Evolutionary conservation across 768 basidiomycete genomes (phyloP), one percentile per base, ranked within the genome.

Genomic region (Pilatotrama ljubarskyi): DNA sequence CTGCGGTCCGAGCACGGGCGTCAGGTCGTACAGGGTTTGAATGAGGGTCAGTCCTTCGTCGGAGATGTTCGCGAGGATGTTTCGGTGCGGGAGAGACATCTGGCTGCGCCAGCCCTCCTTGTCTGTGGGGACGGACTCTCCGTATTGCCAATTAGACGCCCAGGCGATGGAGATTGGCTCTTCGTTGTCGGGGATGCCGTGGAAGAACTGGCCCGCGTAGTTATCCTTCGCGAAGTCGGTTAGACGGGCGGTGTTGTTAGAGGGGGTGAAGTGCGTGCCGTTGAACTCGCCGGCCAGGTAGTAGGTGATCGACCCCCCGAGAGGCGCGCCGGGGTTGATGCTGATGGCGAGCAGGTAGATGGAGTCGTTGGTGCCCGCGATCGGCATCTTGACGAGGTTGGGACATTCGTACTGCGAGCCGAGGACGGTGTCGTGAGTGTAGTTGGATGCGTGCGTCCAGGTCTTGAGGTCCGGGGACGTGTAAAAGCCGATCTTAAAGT

Each of bases 171-270:
- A 62, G 25, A 62, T 8, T 15, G 49, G 37, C 51, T 51, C 55
- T 14, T 41, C 35, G 55, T 51, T 51, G 32, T 50, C 51, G n/a
- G 54, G 55, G 32, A 44, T 57, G 51, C 44, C 61, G 44, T 46
- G 57, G 51, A 62, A 56, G 46, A 57, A 57, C 55, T 62, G 61
- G 10, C 55, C 55, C 9, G 61, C 61, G 44, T 62, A 62, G 61
- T 62, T 62, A 55, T 62, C 61, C 46, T 62, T 48, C 2, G 55
- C 61, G 42, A 62, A 62, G 61, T 62, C 61, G 18, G 55, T 25
- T 20, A 53, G 29, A 24, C 60, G 60, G n/a, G 55, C 38, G 25
- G 55, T 51, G 29, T 29, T 26, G 38, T 52, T 55, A 37, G 57
- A 14, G 5, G 55, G 41, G 17, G 46, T 37, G 55, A 62, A 62